Base-by-base conservation (phyloP, 2,329 filamentous ascomycete species). In the Neonectria punicea region DNA sequence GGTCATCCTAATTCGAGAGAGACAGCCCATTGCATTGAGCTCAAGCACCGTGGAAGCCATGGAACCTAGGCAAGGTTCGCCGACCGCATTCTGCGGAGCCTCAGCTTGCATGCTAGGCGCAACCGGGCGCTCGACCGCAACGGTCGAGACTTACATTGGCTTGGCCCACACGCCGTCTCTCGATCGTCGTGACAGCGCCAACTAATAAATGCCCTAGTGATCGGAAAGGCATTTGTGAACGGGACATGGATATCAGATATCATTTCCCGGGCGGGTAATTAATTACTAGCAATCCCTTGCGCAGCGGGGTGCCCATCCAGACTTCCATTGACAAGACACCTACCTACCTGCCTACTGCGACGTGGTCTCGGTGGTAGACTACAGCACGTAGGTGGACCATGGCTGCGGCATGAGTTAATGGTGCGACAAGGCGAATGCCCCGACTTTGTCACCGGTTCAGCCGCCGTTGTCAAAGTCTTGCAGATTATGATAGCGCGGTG, bases 101-200 rank as follows among this genome's bases (percentile, higher is more conserved):
- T 63, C 43, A 55, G 41, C 49, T 47, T 18, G 60, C 53, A 47
- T 53, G 10, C 47, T 53, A 49, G 39, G 18, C 36, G 7, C 18
- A 18, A 49, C 30, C 25, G 47, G 28, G 28, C n/a, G 41, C 41
- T 56, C 39, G 8, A 30, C 36, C 14, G 18, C 41, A 39, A 41
- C 43, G 51, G 66, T 73, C 70, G 47, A 67, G 71, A 71, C 51
- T 18, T 18, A 39, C 54, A 39, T 62, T 51, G 46, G 30, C 58
- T 43, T 43, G 36, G 54, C 41, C 62, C 54, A 43, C 36, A 44
- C 32, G 28, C 30, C 36, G 28, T 34, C 36, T 22, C 53, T 54
- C 68, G 70, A 70, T 67, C 53, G 58, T 50, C 51, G 53, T n/a
- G 36, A 11, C 47, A 46, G 18, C 32, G 32, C 32, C 43, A 30